Evolutionary conservation across 2,329 filamentous ascomycete species (phyloP).

Genomic region (Fusarium marasasianum): DNA sequence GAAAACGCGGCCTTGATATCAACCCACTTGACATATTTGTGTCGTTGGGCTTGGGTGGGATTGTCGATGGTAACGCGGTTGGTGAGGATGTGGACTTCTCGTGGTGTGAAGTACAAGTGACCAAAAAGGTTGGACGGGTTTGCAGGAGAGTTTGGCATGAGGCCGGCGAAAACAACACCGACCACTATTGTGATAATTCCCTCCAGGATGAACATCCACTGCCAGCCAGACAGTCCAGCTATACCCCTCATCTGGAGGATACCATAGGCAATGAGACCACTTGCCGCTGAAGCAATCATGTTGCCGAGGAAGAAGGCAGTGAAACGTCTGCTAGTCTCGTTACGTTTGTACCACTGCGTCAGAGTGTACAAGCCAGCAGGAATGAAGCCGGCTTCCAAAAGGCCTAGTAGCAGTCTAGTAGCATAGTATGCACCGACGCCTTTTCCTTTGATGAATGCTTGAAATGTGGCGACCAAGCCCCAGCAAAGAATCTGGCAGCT

Average conservation of each 20-base stretch:
- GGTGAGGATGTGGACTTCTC: neutral
- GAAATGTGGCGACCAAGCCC: neutral
- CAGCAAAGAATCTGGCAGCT: neutral
- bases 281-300: conserved; percentile 48
- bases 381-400: neutral
- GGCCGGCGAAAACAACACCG: neutral
- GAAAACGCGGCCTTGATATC: conserved; percentile 14
- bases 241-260: neutral
- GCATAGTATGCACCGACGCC: neutral
- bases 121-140: neutral
- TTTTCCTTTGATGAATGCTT: neutral
- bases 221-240: conserved; percentile 53
- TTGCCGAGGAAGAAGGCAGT: conserved; percentile 57
- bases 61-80: neutral
- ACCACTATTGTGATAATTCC: neutral
- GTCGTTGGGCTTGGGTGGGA: neutral
- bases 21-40: neutral
- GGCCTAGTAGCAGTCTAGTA: neutral
- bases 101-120: neutral
- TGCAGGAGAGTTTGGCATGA: neutral
- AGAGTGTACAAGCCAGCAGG: conserved; percentile 57
- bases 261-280: neutral
- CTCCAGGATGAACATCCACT: conserved; percentile 36
- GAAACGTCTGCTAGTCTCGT: conserved; percentile 55
- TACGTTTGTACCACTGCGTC: conserved; percentile 56